Conservation (phyloP, 768 basidiomycete genomes). For the Suillus tomentosus region DNA sequence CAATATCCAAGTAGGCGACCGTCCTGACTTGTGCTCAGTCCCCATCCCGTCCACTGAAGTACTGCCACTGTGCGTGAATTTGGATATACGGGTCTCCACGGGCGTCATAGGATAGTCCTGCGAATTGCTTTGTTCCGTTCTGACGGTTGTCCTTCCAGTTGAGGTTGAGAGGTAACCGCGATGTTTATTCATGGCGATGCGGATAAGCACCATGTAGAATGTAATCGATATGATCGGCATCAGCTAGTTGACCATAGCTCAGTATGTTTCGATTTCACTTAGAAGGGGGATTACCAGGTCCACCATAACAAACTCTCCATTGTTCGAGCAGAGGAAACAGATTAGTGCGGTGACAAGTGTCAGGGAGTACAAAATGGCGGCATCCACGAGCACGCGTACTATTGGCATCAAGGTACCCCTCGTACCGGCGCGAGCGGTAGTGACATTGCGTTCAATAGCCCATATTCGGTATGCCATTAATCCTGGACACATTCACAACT, state of each 20-base stretch:
- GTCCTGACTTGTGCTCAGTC: background rate
- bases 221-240: background rate
- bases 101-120: constrained; percentile 1
- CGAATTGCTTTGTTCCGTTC: background rate
- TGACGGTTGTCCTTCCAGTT: background rate
- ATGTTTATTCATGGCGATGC: background rate
- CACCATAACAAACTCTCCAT: constrained; percentile 11
- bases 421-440: background rate
- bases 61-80: background rate
- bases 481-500: background rate
- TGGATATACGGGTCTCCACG: constrained; percentile 2
- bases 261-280: background rate
- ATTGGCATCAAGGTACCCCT: background rate
- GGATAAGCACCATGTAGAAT: background rate
- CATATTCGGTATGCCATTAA: background rate
- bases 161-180: background rate
- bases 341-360: constrained; percentile 1
- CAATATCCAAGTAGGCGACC: background rate
- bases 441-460: background rate
- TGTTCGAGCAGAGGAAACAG: constrained; percentile 1
- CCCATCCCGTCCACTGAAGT: background rate
- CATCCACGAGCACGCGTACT: constrained; percentile 8
- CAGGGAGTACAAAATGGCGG: constrained; percentile 12
- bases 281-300: constrained; percentile 7
- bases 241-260: background rate